A percentile compares a stretch with the other conserved stretches of the same genome.
Evolutionary conservation across 129 eudicot species (phyloP).

Genomic region (Centella asiatica): DNA sequence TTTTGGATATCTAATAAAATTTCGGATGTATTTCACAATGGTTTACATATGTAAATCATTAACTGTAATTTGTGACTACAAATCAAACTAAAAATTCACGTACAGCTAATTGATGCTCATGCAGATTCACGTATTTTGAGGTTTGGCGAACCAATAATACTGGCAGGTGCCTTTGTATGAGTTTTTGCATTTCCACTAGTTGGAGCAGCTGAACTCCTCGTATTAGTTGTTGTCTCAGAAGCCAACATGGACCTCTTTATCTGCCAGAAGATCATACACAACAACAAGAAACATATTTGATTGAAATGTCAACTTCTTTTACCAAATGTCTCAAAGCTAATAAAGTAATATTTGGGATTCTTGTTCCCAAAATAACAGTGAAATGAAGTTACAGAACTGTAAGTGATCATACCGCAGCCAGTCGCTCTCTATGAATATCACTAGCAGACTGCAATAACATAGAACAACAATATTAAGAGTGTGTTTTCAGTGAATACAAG

Average conservation of each 20-base stretch:
- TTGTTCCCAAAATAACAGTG: not conserved
- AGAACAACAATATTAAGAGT: not conserved
- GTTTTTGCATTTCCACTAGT: slow-evolving; percentile 54
- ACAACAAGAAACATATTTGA: not conserved
- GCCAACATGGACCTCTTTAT: slow-evolving; percentile 60
- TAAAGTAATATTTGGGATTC: not conserved
- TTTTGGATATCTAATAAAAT: no score
- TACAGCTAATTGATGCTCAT: no score
- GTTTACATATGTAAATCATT: no score
- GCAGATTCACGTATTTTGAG: slow-evolving; percentile 31
- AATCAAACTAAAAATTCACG: no score
- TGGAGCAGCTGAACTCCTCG: slow-evolving; percentile 48
- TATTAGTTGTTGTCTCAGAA: slow-evolving; percentile 31
- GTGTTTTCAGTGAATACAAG: not conserved
- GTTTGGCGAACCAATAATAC: slow-evolving; percentile 50
- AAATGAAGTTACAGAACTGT: not conserved
- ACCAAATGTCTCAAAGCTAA: no score
- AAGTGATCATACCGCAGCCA: slow-evolving; percentile 58
- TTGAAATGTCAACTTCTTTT: not conserved
- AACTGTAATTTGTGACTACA: no score
- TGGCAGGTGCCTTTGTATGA: slow-evolving; percentile 51
- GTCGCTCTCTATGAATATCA: slow-evolving; percentile 77
- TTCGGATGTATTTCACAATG: no score
- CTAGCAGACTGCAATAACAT: slow-evolving; percentile 41
- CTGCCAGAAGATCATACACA: slow-evolving; percentile 25